Conservation (phyloP, 2,329 filamentous ascomycete genomes). For the Aspergillus piperis region DNA sequence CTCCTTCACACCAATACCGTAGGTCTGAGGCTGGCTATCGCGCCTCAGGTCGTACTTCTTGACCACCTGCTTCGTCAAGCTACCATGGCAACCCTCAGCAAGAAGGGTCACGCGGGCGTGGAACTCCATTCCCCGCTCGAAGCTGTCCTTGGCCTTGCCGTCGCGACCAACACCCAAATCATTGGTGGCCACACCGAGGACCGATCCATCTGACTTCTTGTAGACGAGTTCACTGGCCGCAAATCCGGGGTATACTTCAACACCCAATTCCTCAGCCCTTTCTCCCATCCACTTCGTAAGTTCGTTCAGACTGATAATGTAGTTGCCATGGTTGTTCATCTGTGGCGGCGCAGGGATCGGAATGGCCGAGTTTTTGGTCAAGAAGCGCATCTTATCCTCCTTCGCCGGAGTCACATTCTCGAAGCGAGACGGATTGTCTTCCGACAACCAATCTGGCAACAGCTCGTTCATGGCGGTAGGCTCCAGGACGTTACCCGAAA, state of each 20-base stretch:
- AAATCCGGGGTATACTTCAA: conserved; percentile 95
- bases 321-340: conserved; percentile 98
- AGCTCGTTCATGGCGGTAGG: conserved; percentile 86
- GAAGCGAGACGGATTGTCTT: conserved; percentile 85
- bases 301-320: conserved; percentile 93
- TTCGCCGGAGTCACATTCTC: conserved; percentile 82
- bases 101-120: conserved; percentile 89
- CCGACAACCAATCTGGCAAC: conserved; percentile 87
- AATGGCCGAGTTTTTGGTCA: conserved; percentile 77
- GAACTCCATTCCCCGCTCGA: conserved; percentile 98
- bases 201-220: conserved; percentile 76
- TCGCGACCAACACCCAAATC: conserved; percentile 82
- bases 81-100: conserved; percentile 93
- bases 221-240: conserved; percentile 93
- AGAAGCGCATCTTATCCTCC: conserved; percentile 86
- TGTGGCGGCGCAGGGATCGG: conserved; percentile 88
- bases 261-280: conserved; percentile 91
- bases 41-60: conserved; percentile 89
- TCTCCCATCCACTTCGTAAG: conserved; percentile 95
- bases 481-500: conserved; percentile 94
- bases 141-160: conserved; percentile 83
- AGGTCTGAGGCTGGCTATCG: conserved; percentile 92
- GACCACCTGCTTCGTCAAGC: conserved; percentile 89
- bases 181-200: conserved; percentile 93
- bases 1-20: conserved; percentile 91